phyloP scores from a whole-genome alignment of 2,329 filamentous ascomycete genomes.

The Epicoccum sorghinum region DNA sequence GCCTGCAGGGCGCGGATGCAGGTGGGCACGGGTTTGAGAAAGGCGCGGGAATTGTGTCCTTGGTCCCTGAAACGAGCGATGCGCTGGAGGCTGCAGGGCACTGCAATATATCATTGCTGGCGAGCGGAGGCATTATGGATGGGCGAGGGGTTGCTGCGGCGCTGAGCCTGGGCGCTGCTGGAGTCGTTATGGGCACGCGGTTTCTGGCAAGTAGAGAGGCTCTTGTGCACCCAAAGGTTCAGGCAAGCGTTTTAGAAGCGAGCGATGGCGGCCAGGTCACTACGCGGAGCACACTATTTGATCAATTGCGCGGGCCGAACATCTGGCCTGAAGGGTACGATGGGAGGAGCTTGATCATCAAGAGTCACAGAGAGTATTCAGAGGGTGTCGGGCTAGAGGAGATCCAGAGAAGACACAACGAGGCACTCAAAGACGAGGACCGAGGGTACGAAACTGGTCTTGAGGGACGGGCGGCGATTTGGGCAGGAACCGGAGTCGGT shows the following conservation, averaged over 20 bases:
- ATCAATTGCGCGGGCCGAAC: slow-evolving; percentile 60
- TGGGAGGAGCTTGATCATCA: slow-evolving; percentile 62
- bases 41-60: slow-evolving; percentile 61
- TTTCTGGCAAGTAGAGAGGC: slow-evolving; percentile 63
- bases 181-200: slow-evolving; percentile 68
- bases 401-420: slow-evolving; percentile 51
- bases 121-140: slow-evolving; percentile 66
- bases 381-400: slow-evolving; percentile 51
- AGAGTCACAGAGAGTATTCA: slow-evolving; percentile 53
- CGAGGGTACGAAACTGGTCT: slow-evolving; percentile 58
- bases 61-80: slow-evolving; percentile 64
- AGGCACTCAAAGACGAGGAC: slow-evolving; percentile 57
- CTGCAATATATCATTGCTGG: slow-evolving; percentile 51
- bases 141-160: slow-evolving; percentile 65
- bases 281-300: slow-evolving; percentile 57
- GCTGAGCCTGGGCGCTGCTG: slow-evolving; percentile 60
- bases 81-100: slow-evolving; percentile 49
- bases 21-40: slow-evolving; percentile 67
- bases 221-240: slow-evolving; percentile 52
- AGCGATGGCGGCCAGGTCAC: slow-evolving; percentile 59
- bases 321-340: slow-evolving; percentile 66
- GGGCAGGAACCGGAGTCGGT: slow-evolving; percentile 66
- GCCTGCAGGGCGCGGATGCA: slow-evolving; percentile 69
- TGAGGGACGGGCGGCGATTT: slow-evolving; percentile 61
- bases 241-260: slow-evolving; percentile 53